A percentile compares a stretch with the other conserved stretches of the same genome.
phyloP scores from a whole-genome alignment of 129 eudicot genomes.

The Tagetes patula region DNA sequence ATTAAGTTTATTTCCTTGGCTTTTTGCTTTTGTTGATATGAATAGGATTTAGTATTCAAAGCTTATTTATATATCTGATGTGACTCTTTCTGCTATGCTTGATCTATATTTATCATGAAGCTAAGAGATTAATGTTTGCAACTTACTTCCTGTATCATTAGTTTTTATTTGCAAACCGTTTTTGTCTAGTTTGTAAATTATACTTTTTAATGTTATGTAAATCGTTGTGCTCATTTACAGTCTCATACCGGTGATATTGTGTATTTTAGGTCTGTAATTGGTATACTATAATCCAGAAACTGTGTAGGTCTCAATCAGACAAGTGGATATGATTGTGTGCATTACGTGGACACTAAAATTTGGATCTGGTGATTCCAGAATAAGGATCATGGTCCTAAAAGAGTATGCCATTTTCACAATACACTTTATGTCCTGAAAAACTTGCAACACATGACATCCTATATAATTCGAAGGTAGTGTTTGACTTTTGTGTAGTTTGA shows the following conservation, averaged over 20 bases:
- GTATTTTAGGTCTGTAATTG: constrained; percentile 2
- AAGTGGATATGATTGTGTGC: constrained; percentile 3
- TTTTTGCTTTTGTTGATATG: not conserved
- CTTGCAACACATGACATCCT: not conserved
- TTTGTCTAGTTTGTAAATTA: not conserved
- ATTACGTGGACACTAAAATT: not conserved
- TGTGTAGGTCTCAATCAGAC: not conserved
- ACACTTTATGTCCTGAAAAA: not conserved
- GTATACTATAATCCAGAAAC: not conserved
- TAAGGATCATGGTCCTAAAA: constrained; percentile 5
- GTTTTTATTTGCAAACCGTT: not conserved
- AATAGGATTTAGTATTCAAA: not conserved
- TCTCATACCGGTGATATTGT: not conserved
- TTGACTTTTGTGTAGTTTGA: not conserved
- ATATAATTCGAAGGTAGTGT: not conserved
- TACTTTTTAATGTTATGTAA: not conserved
- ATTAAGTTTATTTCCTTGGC: not conserved
- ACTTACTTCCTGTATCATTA: not conserved
- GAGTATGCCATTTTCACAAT: not conserved
- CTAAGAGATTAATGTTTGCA: not conserved
- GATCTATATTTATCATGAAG: not conserved
- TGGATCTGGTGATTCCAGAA: constrained; percentile 2
- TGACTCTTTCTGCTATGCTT: not conserved
- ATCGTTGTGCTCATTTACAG: not conserved
- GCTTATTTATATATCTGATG: not conserved